phyloP scores from a whole-genome alignment of 2,329 filamentous ascomycete species.

The Colletotrichum simmondsii region DNA sequence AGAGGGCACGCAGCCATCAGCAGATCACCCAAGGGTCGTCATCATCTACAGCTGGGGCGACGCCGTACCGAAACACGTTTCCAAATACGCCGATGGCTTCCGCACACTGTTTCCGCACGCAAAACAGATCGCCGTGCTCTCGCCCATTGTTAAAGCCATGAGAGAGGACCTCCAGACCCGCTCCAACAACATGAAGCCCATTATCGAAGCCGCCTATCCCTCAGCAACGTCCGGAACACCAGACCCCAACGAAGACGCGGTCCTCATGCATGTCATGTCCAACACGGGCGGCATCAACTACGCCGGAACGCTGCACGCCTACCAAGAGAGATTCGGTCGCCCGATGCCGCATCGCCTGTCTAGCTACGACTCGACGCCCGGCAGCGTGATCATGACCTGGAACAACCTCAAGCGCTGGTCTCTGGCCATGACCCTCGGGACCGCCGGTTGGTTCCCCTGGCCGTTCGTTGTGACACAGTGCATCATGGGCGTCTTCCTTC shows the following conservation, averaged over 20 bases:
- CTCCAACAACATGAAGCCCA: slow-evolving; percentile 55
- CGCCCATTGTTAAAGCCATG: slow-evolving; percentile 58
- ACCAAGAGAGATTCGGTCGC: slow-evolving; percentile 48
- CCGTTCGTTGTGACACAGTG: slow-evolving; percentile 59
- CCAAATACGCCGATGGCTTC: slow-evolving; percentile 66
- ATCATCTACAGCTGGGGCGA: slow-evolving; percentile 70
- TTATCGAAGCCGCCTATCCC: slow-evolving; percentile 52
- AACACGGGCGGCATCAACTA: slow-evolving; percentile 68
- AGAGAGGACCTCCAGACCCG: slow-evolving; percentile 55
- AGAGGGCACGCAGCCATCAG: slow-evolving; percentile 32
- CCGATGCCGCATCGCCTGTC: slow-evolving; percentile 59
- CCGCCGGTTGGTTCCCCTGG: slow-evolving; percentile 58
- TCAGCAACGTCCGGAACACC: slow-evolving; percentile 32
- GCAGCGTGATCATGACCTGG: slow-evolving; percentile 53
- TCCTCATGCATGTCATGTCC: slow-evolving; percentile 66
- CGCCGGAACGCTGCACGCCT: slow-evolving; percentile 60
- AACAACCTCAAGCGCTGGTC: slow-evolving; percentile 62
- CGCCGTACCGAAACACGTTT: slow-evolving; percentile 62
- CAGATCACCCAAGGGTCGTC: slow-evolving; percentile 55
- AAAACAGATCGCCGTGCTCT: slow-evolving; percentile 62
- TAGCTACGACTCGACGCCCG: slow-evolving; percentile 65
- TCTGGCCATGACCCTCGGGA: slow-evolving; percentile 62
- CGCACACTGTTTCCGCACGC: slow-evolving; percentile 60
- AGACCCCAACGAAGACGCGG: slow-evolving; percentile 30
- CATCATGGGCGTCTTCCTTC: slow-evolving; percentile 57